Evolutionary conservation across 108 stramenopile genomes (phyloP), one percentile per base, ranked within the genome.

Genomic region (Pseudonitzschia multiseries): DNA sequence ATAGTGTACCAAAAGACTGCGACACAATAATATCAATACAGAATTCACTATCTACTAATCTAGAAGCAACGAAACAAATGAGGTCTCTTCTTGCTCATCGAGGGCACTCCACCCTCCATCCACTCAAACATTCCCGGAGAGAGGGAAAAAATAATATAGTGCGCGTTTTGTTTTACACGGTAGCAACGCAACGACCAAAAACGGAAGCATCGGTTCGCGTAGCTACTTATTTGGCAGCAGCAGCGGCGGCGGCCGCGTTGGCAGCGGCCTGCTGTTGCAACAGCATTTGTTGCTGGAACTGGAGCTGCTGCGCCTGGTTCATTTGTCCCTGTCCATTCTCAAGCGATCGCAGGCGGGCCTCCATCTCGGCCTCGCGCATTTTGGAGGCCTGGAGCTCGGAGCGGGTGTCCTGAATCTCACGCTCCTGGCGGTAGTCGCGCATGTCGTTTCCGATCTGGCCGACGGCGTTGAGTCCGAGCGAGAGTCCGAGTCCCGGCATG

Each of bases 341-440:
- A 21, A 85, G 65, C 31, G 66, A 50, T 51, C 71, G 43, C 28
- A 85, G 40, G 26, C 84, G 74, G 20, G 68, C 72, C 33, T 81
- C 80, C 52, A 85, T 68, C 40, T 81, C 81, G 4, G 81, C 78
- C 41, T 81, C 72, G 50, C 75, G 74, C 28, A 46, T 31, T 48
- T 60, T 60, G n/a, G 78, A 66, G 14, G 67, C 36, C 46, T 79
- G 22, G 18, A 85, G 57, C 42, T 85, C 69, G 9, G 59, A 24
- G 27, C 65, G 68, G 27, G 68, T 67, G 36, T 70, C 48, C 29
- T 42, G 75, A 53, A 85, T 85, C 61, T 85, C 81, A 21, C 59
- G 26, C 69, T 85, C 81, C 48, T 85, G 84, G 43, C 84, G 84
- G 50, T 67, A 73, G 56, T 85, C 84, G 8, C 73, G 73, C 53